A percentile compares a stretch with the other conserved stretches of the same genome.
phyloP scores from a whole-genome alignment of 2,329 filamentous ascomycete species.

The Claviceps citrina region DNA sequence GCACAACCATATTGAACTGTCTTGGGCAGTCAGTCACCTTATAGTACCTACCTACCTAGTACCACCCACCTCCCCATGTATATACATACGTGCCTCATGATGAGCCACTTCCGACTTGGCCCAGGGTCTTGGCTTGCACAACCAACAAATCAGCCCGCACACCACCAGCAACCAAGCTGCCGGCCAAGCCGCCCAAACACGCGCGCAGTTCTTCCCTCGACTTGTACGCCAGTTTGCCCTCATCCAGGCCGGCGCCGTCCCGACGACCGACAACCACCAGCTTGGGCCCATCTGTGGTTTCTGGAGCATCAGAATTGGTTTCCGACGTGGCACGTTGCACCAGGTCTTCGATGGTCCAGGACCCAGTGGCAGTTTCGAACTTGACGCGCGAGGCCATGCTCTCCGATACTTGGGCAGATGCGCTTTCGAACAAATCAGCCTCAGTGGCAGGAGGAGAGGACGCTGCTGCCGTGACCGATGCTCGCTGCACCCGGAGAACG shows the following conservation, averaged over 20 bases:
- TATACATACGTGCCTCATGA: too few species aligned
- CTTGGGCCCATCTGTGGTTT: slow-evolving; percentile 6
- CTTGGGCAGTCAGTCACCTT: too few species aligned
- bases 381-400: slow-evolving; percentile 9
- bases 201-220: slow-evolving; percentile 9
- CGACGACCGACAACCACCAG: slow-evolving; percentile 13
- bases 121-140: slow-evolving; percentile 16
- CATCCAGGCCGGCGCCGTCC: slow-evolving; percentile 8
- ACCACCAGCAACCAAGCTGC: slow-evolving; percentile 11
- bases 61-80: too few species aligned
- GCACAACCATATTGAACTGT: too few species aligned
- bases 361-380: slow-evolving; percentile 8
- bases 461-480: background rate
- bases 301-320: slow-evolving; percentile 1
- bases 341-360: slow-evolving; percentile 11
- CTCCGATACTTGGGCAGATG: slow-evolving; percentile 4
- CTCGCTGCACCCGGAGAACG: slow-evolving; percentile 33
- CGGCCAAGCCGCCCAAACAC: slow-evolving; percentile 13
- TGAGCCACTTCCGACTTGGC: background rate
- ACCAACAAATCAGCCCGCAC: slow-evolving; percentile 14
- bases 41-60: too few species aligned
- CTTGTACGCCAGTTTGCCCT: slow-evolving; percentile 10
- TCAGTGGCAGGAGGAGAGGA: background rate
- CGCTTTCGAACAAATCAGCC: slow-evolving; percentile 7
- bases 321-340: slow-evolving; percentile 9